These are phyloP conservation scores for Chamaenerion angustifolium DNA, from an alignment of 345 rosid species.

Conservation along the genomic window DNA sequence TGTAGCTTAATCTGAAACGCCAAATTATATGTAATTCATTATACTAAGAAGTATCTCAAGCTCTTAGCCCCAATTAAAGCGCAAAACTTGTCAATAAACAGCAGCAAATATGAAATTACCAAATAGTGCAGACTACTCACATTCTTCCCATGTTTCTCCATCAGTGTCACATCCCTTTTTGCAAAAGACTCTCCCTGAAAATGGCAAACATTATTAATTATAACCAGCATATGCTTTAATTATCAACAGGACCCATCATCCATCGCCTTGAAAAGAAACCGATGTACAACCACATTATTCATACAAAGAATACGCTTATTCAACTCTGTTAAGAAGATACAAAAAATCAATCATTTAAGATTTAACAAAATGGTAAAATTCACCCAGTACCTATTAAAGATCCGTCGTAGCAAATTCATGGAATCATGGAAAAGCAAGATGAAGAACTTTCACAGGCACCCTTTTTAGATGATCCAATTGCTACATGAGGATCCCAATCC, in stretches of 20 bases:
- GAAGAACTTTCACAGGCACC: too few species aligned
- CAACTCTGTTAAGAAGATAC: too few species aligned
- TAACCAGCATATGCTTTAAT: neutral
- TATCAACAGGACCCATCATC: neutral
- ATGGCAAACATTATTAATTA: neutral
- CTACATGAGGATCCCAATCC: too few species aligned
- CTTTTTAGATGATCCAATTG: too few species aligned
- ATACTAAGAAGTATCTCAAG: neutral
- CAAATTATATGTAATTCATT: too few species aligned
- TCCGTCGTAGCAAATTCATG: too few species aligned
- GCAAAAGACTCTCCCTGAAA: slow-evolving; percentile 98
- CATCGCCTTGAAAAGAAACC: too few species aligned
- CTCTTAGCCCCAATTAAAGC: neutral
- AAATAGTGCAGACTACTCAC: slow-evolving; percentile 33
- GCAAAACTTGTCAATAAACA: neutral
- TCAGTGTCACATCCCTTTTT: slow-evolving; percentile 81
- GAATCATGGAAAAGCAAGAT: too few species aligned
- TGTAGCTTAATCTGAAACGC: too few species aligned
- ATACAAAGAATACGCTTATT: neutral
- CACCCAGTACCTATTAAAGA: too few species aligned
- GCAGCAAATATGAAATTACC: slow-evolving; percentile 1
- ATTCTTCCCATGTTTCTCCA: slow-evolving; percentile 89
- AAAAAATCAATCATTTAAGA: too few species aligned
- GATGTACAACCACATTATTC: neutral
- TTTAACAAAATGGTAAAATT: too few species aligned